Conservation (phyloP, 345 rosid species). For the Arabis alpina region DNA sequence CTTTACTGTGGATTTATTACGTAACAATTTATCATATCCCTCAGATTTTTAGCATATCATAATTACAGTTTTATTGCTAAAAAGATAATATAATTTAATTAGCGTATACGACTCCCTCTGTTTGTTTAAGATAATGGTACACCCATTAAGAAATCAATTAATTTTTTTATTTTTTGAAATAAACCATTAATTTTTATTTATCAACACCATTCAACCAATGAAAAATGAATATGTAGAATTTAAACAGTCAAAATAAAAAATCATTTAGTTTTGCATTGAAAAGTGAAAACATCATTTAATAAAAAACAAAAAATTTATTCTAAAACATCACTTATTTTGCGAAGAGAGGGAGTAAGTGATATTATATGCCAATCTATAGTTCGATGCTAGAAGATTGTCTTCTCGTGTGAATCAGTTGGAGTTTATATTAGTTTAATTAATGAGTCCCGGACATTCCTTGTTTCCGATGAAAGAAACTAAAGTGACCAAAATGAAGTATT, state of each 20-base stretch:
- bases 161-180: too few species aligned
- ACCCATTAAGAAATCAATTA: too few species aligned
- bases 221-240: too few species aligned
- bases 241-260: too few species aligned
- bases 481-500: slow-evolving; percentile 8
- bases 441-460: slow-evolving; percentile 36
- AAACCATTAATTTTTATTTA: too few species aligned
- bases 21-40: background rate
- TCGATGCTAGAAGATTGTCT: slow-evolving; percentile 8
- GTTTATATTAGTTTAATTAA: slow-evolving; percentile 29
- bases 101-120: background rate
- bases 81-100: background rate
- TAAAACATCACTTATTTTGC: too few species aligned
- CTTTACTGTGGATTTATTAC: background rate
- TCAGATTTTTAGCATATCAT: too few species aligned
- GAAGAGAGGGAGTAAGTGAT: background rate
- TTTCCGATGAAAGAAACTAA: slow-evolving; percentile 28
- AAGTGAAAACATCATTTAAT: too few species aligned
- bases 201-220: too few species aligned
- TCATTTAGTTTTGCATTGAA: too few species aligned
- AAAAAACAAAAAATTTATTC: too few species aligned
- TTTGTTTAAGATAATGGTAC: too few species aligned
- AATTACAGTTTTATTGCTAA: background rate
- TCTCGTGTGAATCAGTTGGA: slow-evolving; percentile 36
- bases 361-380: slow-evolving; percentile 10